Evolutionary conservation across 805 yeast genomes (phyloP).

Genomic region (Teunomyces tritomae): DNA sequence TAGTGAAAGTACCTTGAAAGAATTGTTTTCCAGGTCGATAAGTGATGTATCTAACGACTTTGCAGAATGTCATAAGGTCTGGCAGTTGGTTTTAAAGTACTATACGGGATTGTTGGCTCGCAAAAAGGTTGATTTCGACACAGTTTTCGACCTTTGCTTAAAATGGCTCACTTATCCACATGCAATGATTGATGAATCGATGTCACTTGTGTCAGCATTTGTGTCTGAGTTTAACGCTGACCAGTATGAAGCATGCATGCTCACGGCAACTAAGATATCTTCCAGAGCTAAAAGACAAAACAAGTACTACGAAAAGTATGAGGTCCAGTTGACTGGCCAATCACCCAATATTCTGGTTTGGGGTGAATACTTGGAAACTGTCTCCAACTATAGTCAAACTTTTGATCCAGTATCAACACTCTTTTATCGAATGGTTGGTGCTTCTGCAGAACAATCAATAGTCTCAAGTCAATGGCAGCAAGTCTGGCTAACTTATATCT

Average conservation of each 20-base stretch:
- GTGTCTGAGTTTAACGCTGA: conserved; percentile 27
- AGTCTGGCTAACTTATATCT: conserved; percentile 30
- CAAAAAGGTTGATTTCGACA: conserved; percentile 11
- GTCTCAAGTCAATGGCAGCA: not conserved
- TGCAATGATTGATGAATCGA: conserved; percentile 37
- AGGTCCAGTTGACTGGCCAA: conserved; percentile 18
- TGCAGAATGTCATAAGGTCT: conserved; percentile 16
- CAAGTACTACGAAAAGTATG: conserved; percentile 35
- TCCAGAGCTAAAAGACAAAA: conserved; percentile 24
- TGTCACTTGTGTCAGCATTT: conserved; percentile 38
- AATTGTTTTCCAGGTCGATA: conserved; percentile 18
- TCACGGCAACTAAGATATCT: conserved; percentile 31
- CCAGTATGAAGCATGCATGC: conserved; percentile 36
- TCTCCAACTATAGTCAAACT: conserved; percentile 13
- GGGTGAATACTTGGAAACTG: conserved; percentile 31
- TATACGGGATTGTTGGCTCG: conserved; percentile 6
- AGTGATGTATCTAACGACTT: conserved; percentile 25
- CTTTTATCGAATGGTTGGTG: conserved; percentile 13
- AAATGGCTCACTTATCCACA: conserved; percentile 42
- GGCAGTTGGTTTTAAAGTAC: conserved; percentile 15
- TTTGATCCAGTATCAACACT: conserved; percentile 1
- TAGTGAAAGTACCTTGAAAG: not conserved
- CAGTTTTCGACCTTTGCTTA: conserved; percentile 20
- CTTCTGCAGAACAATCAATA: not conserved
- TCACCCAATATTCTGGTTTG: conserved; percentile 19